A percentile compares a stretch with the other conserved stretches of the same genome.
phyloP scores from a whole-genome alignment of 192 early-diverging fungal species.

The Backusella tarrabulga region DNA sequence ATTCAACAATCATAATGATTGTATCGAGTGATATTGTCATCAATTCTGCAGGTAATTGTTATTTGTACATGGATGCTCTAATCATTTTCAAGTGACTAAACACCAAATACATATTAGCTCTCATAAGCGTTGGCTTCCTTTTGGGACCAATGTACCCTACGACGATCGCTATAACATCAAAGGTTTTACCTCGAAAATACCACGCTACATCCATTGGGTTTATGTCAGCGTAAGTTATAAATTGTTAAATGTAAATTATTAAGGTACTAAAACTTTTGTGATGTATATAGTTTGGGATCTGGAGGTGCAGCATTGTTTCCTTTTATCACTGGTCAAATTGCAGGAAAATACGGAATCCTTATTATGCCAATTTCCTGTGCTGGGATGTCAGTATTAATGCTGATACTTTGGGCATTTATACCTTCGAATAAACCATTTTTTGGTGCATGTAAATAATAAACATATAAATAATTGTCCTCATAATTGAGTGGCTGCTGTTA shows the following conservation, averaged over 20 bases:
- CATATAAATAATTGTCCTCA: too few relatives aligned
- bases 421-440: conserved; percentile 14
- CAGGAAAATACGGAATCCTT: conserved; percentile 18
- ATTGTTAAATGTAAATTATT: neutral
- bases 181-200: conserved; percentile 19
- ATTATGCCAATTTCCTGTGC: conserved; percentile 18
- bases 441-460: neutral
- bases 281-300: conserved; percentile 15
- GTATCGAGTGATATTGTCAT: neutral
- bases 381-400: conserved; percentile 16
- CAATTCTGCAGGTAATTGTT: conserved; percentile 8
- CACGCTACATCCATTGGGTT: conserved; percentile 34
- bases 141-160: conserved; percentile 35
- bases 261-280: neutral
- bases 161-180: conserved; percentile 22
- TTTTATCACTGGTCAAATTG: conserved; percentile 23
- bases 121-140: conserved; percentile 21
- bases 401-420: conserved; percentile 27
- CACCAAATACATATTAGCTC: neutral
- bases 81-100: neutral
- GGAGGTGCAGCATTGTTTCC: conserved; percentile 28
- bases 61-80: neutral
- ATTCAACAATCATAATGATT: neutral
- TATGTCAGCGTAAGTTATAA: conserved; percentile 23
- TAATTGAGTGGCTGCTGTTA: too few relatives aligned